phyloP scores from a whole-genome alignment of 2,329 filamentous ascomycete genomes.

The Cladosporium cucumerinum region DNA sequence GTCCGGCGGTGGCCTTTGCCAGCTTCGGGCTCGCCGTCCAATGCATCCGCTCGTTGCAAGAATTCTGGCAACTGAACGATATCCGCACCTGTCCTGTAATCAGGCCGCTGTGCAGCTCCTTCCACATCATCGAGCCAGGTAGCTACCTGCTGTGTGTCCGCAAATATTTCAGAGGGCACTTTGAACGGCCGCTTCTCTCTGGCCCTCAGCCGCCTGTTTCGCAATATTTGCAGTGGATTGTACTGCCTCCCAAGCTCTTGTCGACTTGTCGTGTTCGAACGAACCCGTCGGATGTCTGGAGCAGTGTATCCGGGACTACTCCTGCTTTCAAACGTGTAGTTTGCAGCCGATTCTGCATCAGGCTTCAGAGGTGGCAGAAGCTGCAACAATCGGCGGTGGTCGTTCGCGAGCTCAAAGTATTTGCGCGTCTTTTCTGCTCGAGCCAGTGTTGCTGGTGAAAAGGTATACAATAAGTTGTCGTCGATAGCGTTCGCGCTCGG shows the following conservation, averaged over 20 bases:
- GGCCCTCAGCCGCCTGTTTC: slow-evolving; percentile 81
- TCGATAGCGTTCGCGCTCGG: not conserved
- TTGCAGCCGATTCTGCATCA: slow-evolving; percentile 41
- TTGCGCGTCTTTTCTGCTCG: slow-evolving; percentile 80
- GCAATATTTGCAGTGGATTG: slow-evolving; percentile 88
- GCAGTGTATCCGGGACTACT: slow-evolving; percentile 42
- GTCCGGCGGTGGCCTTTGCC: slow-evolving; percentile 33
- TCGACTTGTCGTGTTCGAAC: slow-evolving; percentile 31
- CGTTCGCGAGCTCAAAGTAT: slow-evolving; percentile 78
- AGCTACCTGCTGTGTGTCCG: slow-evolving; percentile 66
- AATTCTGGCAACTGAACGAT: slow-evolving; percentile 29
- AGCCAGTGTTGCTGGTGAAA: slow-evolving; percentile 75
- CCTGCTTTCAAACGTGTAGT: slow-evolving; percentile 38
- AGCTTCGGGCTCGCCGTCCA: slow-evolving; percentile 21
- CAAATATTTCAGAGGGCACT: slow-evolving; percentile 72
- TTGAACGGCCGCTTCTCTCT: slow-evolving; percentile 73
- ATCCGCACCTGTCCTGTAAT: slow-evolving; percentile 38
- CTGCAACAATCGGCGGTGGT: slow-evolving; percentile 78
- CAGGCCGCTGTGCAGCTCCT: slow-evolving; percentile 39
- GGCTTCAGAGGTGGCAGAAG: slow-evolving; percentile 69
- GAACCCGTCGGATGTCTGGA: slow-evolving; percentile 38
- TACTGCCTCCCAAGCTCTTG: slow-evolving; percentile 65
- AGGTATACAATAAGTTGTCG: slow-evolving; percentile 57
- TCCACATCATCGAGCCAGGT: slow-evolving; percentile 73
- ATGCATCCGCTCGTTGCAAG: slow-evolving; percentile 21